phyloP scores from a whole-genome alignment of 306 rosid genomes.

The Mucuna pruriens region DNA sequence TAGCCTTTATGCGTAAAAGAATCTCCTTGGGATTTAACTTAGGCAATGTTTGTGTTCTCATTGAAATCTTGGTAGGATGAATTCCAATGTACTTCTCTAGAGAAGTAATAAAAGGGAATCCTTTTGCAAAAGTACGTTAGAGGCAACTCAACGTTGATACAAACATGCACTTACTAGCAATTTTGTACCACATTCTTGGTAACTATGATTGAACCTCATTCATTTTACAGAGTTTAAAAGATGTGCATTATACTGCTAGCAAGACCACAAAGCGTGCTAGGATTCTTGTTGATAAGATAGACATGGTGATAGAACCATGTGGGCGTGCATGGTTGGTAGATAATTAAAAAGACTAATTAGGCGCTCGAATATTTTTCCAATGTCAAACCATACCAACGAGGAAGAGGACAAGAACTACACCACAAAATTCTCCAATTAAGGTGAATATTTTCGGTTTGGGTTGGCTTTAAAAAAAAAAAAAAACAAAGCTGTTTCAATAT shows the following conservation, averaged over 20 bases:
- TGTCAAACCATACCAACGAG: not conserved
- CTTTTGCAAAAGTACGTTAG: too few relatives aligned
- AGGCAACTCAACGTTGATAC: too few relatives aligned
- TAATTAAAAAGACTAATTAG: not conserved
- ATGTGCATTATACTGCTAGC: not conserved
- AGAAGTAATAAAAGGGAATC: too few relatives aligned
- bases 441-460: not conserved
- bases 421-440: slow-evolving; percentile 21
- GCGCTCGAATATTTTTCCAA: not conserved
- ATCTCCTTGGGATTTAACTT: too few relatives aligned
- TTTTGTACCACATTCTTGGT: too few relatives aligned
- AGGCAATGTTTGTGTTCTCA: too few relatives aligned
- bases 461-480: not conserved
- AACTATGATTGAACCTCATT: not conserved
- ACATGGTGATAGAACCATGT: not conserved
- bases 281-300: not conserved
- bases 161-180: too few relatives aligned
- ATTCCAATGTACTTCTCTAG: too few relatives aligned
- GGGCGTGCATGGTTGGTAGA: not conserved
- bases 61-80: too few relatives aligned
- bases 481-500: not conserved
- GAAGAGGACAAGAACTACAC: not conserved
- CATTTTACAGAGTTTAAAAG: not conserved
- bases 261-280: not conserved
- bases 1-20: too few relatives aligned